These are phyloP conservation scores for Xylaria sp. DNA, from an alignment of 2,329 filamentous ascomycete genomes.

Conservation along the genomic window DNA sequence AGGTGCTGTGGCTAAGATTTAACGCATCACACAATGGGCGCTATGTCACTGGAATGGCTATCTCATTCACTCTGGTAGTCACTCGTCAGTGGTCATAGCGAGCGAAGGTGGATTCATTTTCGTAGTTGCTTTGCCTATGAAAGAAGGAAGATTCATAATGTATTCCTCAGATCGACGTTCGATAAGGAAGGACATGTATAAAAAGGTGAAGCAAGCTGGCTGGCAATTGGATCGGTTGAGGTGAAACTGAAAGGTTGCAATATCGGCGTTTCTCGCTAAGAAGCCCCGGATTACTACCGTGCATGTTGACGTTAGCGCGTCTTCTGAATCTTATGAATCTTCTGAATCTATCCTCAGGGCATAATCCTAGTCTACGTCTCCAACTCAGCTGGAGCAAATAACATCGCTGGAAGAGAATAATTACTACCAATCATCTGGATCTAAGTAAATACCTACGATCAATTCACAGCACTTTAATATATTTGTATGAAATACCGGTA, in stretches of 20 bases:
- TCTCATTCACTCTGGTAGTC: not conserved
- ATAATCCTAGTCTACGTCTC: no score
- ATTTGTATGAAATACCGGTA: no score
- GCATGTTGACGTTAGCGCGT: not conserved
- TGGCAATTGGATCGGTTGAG: conserved; percentile 10
- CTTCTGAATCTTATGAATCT: no score
- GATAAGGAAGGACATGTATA: not conserved
- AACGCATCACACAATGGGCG: not conserved
- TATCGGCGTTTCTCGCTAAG: conserved; percentile 31
- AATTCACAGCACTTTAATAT: no score
- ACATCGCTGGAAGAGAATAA: not conserved
- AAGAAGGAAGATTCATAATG: not conserved
- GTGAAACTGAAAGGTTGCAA: conserved; percentile 23
- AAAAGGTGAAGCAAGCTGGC: not conserved
- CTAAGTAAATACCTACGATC: not conserved
- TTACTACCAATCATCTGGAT: not conserved
- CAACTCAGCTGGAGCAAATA: not conserved
- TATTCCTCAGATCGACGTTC: not conserved
- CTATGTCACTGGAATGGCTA: not conserved
- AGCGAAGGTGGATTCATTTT: not conserved
- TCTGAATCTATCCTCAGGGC: no score
- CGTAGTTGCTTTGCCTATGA: not conserved
- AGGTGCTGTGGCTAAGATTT: not conserved
- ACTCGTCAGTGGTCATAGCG: not conserved
- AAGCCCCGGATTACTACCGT: conserved; percentile 33